phyloP scores from a whole-genome alignment of 2,329 filamentous ascomycete genomes.

The Bipolaris cookei region DNA sequence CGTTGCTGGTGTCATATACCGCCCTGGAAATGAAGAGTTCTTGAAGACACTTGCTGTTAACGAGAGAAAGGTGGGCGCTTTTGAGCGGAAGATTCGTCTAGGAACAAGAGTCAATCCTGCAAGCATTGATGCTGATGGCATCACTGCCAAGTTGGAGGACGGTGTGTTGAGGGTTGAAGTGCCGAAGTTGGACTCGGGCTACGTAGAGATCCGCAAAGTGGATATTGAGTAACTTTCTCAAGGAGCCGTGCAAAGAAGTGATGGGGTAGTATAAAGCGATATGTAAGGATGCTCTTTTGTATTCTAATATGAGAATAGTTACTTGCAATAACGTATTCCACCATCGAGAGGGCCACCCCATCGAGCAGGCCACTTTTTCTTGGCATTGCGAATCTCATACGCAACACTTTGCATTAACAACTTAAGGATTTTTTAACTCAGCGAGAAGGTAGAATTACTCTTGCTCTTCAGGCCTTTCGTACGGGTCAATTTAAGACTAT shows the following conservation, averaged over 20 bases:
- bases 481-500: no score
- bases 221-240: constrained; percentile 53
- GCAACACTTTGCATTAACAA: no score
- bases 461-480: no score
- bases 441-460: no score
- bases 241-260: no score
- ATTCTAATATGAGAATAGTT: neutral
- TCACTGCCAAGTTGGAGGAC: constrained; percentile 78
- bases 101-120: constrained; percentile 62
- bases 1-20: constrained; percentile 74
- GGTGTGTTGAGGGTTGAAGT: constrained; percentile 79
- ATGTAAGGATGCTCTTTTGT: neutral
- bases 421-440: no score
- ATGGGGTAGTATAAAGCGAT: neutral
- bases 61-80: constrained; percentile 75
- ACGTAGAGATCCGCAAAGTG: constrained; percentile 61
- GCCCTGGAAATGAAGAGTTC: constrained; percentile 72
- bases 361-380: no score
- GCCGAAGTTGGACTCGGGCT: constrained; percentile 70
- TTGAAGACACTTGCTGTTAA: constrained; percentile 67
- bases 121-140: constrained; percentile 69
- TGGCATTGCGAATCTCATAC: no score
- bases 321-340: no score
- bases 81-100: constrained; percentile 73
- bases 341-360: no score